Conservation (phyloP, 345 rosid genomes). For the Atalantia buxifolia region DNA sequence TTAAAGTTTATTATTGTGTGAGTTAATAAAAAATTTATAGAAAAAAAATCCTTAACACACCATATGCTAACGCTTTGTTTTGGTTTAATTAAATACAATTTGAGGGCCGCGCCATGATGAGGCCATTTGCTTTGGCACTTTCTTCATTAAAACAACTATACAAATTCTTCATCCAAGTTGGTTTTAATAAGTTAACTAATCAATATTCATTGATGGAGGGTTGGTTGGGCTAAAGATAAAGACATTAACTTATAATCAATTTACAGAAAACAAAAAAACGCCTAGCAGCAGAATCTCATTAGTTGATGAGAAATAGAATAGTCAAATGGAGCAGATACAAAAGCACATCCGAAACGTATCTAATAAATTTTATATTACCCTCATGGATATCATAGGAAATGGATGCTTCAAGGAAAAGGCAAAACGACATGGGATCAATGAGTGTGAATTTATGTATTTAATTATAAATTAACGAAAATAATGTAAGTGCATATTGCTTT, state of each 20-base stretch:
- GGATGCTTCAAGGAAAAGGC: constrained; percentile 7
- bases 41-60: too few species aligned
- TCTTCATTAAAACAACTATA: too few species aligned
- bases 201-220: not conserved
- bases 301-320: not conserved
- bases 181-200: not conserved
- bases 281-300: not conserved
- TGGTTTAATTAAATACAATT: too few species aligned
- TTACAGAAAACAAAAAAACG: not conserved
- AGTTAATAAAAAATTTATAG: too few species aligned
- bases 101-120: not conserved
- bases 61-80: too few species aligned
- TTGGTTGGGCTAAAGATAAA: not conserved
- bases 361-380: not conserved
- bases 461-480: not conserved
- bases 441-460: not conserved
- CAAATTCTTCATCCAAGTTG: not conserved
- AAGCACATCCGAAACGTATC: constrained; percentile 6
- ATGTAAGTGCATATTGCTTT: not conserved
- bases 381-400: constrained; percentile 14
- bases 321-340: constrained; percentile 19
- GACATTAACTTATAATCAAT: not conserved
- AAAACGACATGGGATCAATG: not conserved
- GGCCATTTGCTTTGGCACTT: not conserved
- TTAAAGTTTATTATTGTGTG: too few species aligned